Conservation (phyloP, 2,329 filamentous ascomycete species). For the Tolypocladium guangdongense region DNA sequence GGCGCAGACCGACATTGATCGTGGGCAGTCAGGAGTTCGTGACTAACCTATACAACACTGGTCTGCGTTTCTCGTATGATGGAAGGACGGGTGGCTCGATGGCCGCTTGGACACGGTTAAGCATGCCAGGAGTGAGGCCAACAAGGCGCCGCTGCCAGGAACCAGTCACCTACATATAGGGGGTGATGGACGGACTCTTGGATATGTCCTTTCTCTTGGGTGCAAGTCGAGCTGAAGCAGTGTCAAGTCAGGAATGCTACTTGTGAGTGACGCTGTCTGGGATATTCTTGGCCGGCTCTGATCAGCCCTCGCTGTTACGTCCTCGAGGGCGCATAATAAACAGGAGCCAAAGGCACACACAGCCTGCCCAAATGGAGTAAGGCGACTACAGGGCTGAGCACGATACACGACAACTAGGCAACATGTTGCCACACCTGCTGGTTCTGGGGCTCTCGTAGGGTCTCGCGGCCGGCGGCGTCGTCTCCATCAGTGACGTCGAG, state of each 20-base stretch:
- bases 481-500: slow-evolving; percentile 14
- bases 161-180: neutral
- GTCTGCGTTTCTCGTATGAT: neutral
- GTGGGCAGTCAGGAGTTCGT: neutral
- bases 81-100: neutral
- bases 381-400: too few species aligned
- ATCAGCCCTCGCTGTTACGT: neutral
- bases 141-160: neutral
- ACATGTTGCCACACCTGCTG: slow-evolving; percentile 2
- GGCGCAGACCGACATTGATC: neutral
- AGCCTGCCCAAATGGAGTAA: too few species aligned
- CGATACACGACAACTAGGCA: neutral
- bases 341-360: neutral
- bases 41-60: neutral
- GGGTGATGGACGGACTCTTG: neutral
- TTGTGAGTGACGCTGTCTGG: neutral
- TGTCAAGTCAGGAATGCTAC: neutral
- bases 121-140: neutral
- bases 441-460: slow-evolving; percentile 5
- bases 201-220: neutral
- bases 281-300: neutral
- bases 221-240: neutral
- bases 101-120: neutral
- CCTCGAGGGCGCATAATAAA: too few species aligned
- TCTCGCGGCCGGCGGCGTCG: slow-evolving; percentile 10